Evolutionary conservation across 139 green algal species (phyloP), one percentile per base, ranked within the genome.

Genomic region (Pycnococcus provasolii): DNA sequence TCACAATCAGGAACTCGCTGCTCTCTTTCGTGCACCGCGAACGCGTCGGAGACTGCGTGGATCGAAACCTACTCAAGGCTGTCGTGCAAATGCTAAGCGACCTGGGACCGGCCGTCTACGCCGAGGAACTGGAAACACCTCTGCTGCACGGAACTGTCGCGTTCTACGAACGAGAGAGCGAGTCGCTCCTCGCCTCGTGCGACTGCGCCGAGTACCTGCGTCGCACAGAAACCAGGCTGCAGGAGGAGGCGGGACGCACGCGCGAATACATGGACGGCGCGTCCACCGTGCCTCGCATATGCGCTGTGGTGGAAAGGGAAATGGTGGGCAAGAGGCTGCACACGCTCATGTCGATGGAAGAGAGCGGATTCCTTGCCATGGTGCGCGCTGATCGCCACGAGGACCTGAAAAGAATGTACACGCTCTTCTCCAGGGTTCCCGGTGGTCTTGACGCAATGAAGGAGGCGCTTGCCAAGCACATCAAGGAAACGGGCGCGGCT

Each of bases 31-130:
- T 90, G 39, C 71, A 83, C 6, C 66, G 72, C 11, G 93, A 97
- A 78, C 79, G 93, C 2, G 70, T 26, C 2, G 91, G 92, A 1
- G 91, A 96, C 63, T 55, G 91, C 7, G 88, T 94, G 11, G 87
- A 96, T 72, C 76, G 81, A 1, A 45, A 64, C 0, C 81, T 96
- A n/a, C 73, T 97, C 45, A 77, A 81, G 13, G 72, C 80, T 15
- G 85, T 88, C 52, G 94, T 83, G 3, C 77, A 89, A 79, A 98
- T 98, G 92, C 78, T 96, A 54, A 79, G 86, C 43, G 91, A 96
- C 60, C 79, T 98, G 50, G 92, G 90, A 37, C 78, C 78, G 37
- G 37, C 68, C 41, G 89, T 95, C 43, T 82, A 82, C 55, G 60
- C 76, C 43, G 81, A 91, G 37, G 92, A 97, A 47, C 95, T 99